These are phyloP conservation scores for Penstemon barbatus DNA, from an alignment of 257 asterid species.

Conservation along the genomic window DNA sequence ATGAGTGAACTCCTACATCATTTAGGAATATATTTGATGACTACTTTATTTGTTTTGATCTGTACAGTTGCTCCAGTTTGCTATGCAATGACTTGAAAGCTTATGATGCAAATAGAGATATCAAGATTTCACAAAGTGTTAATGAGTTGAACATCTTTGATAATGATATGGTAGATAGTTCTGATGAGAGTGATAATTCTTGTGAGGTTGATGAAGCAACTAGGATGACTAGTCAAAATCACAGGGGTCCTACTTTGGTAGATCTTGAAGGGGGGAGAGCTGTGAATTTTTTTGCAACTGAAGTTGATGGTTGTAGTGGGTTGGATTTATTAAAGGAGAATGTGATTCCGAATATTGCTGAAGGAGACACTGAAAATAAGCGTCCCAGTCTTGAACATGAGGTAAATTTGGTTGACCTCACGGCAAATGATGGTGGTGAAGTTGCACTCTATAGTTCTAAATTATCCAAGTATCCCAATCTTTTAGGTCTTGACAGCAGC, in stretches of 20 bases:
- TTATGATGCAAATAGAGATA: constrained; percentile 11
- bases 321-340: constrained; percentile 17
- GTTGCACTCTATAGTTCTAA: constrained; percentile 5
- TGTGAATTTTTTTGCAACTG: background rate
- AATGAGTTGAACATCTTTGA: background rate
- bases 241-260: background rate
- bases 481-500: constrained; percentile 7
- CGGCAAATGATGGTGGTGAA: background rate
- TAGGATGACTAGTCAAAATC: background rate
- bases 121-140: constrained; percentile 20
- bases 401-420: background rate
- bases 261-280: constrained; percentile 10
- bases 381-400: background rate
- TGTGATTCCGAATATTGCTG: background rate
- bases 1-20: too few relatives aligned
- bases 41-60: too few relatives aligned
- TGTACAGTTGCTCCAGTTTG: too few relatives aligned
- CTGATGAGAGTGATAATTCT: constrained; percentile 1
- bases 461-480: background rate
- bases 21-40: too few relatives aligned
- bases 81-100: too few relatives aligned
- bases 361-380: background rate
- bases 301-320: constrained; percentile 14
- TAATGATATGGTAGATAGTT: constrained; percentile 3
- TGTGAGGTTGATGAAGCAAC: background rate